Evolutionary conservation across 2,329 filamentous ascomycete genomes (phyloP).

Genomic region (Ascochyta viciae-villosae): DNA sequence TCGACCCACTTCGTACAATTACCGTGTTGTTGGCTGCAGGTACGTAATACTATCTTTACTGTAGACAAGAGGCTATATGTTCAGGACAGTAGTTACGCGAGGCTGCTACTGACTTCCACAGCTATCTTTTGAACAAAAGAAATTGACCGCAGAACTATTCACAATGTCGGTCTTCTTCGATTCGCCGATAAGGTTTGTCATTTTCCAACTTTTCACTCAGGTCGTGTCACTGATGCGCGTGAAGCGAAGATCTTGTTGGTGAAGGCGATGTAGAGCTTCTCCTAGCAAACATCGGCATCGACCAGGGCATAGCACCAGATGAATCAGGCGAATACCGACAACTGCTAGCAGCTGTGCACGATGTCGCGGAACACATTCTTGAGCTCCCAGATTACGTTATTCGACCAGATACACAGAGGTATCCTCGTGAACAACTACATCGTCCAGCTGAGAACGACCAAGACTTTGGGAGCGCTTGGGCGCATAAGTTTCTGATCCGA

Average conservation of each 20-base stretch:
- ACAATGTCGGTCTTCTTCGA: conserved; percentile 42
- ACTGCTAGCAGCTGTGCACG: conserved; percentile 60
- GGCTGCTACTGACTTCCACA: too few species aligned
- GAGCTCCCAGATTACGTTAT: conserved; percentile 58
- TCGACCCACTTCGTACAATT: conserved; percentile 4
- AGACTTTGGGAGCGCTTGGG: conserved; percentile 59
- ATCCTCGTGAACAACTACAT: conserved; percentile 56
- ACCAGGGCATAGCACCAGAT: conserved; percentile 35
- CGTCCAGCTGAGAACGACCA: conserved; percentile 42
- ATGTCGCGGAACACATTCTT: conserved; percentile 57
- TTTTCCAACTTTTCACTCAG: neutral
- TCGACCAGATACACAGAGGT: conserved; percentile 50
- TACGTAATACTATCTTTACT: conserved; percentile 19
- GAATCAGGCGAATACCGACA: conserved; percentile 57
- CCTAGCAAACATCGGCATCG: conserved; percentile 32
- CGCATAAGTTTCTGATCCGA: conserved; percentile 58
- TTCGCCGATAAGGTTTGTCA: conserved; percentile 29
- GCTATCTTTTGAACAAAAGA: neutral
- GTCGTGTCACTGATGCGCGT: neutral
- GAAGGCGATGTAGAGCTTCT: conserved; percentile 34
- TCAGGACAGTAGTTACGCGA: neutral
- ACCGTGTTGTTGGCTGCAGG: conserved; percentile 13
- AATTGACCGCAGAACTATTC: neutral
- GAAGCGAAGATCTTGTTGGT: conserved; percentile 32
- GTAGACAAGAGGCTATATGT: conserved; percentile 1